Conservation (phyloP, 1,284 basidiomycete species). For the Butyriboletus regius region DNA sequence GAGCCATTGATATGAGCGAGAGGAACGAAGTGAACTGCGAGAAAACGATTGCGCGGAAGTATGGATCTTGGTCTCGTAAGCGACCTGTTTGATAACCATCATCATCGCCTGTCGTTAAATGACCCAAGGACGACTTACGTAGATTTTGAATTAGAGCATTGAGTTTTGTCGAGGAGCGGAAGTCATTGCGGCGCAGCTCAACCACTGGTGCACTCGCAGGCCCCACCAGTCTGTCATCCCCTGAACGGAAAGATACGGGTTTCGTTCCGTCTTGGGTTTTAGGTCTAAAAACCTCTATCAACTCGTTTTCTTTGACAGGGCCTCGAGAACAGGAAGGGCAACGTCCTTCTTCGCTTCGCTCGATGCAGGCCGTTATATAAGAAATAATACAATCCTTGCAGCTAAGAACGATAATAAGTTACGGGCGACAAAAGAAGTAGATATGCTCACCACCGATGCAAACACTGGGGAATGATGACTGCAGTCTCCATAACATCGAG, state of each 20-base stretch:
- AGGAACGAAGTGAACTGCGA: conserved; percentile 81
- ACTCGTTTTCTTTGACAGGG: conserved; percentile 61
- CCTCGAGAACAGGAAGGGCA: conserved; percentile 66
- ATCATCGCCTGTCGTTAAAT: not conserved
- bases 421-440: not conserved
- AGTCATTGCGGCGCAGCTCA: conserved; percentile 69
- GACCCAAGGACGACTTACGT: conserved; percentile 36
- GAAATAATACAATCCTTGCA: conserved; percentile 79
- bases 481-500: conserved; percentile 65
- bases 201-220: conserved; percentile 39
- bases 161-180: conserved; percentile 81
- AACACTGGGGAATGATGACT: conserved; percentile 68
- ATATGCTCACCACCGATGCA: conserved; percentile 62
- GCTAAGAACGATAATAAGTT: conserved; percentile 34
- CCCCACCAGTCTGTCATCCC: not conserved
- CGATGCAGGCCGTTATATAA: conserved; percentile 57
- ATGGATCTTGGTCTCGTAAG: conserved; percentile 64
- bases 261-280: conserved; percentile 22
- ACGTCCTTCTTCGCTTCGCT: conserved; percentile 58
- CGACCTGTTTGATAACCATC: conserved; percentile 37
- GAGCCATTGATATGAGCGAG: conserved; percentile 70
- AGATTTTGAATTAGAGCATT: conserved; percentile 66
- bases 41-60: conserved; percentile 80
- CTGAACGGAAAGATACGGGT: not conserved
- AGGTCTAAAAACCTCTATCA: conserved; percentile 56